Evolutionary conservation across 768 basidiomycete species (phyloP).

Genomic region (Macrolepiota albuminosa): DNA sequence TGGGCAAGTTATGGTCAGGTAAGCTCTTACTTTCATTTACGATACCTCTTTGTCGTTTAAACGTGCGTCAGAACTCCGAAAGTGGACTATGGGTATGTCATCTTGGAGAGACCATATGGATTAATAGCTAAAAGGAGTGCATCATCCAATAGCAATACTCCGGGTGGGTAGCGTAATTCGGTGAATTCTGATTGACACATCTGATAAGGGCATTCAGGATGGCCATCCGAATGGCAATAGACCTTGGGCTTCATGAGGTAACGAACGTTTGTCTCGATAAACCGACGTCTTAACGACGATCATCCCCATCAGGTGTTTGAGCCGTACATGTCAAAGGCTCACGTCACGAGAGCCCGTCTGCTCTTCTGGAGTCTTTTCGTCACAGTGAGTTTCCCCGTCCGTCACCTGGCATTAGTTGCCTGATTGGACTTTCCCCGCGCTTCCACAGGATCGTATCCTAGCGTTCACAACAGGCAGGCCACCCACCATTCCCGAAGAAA

Average conservation of each 20-base stretch:
- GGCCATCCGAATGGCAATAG: constrained; percentile 17
- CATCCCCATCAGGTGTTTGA: constrained; percentile 9
- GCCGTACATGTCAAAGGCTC: constrained; percentile 9
- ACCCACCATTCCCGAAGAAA: constrained; percentile 13
- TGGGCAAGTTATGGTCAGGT: constrained; percentile 16
- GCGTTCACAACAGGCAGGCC: constrained; percentile 12
- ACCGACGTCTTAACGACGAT: neutral
- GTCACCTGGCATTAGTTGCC: neutral
- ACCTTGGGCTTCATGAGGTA: constrained; percentile 13
- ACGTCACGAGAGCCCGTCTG: constrained; percentile 11
- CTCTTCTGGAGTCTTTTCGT: constrained; percentile 16
- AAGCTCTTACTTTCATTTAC: neutral
- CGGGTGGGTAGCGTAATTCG: constrained; percentile 6
- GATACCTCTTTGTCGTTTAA: neutral
- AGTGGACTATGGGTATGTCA: constrained; percentile 15
- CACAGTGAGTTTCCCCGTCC: constrained; percentile 5
- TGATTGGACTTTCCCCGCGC: neutral
- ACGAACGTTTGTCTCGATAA: constrained; percentile 6
- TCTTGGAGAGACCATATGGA: neutral
- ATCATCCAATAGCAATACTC: constrained; percentile 12
- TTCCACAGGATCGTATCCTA: constrained; percentile 12
- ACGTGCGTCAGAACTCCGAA: constrained; percentile 12
- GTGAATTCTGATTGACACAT: neutral
- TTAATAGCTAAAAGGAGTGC: neutral
- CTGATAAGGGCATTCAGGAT: constrained; percentile 5